A percentile compares a stretch with the other conserved stretches of the same genome.
Conservation (phyloP, 2,329 filamentous ascomycete genomes). For the Fusarium falciforme region DNA sequence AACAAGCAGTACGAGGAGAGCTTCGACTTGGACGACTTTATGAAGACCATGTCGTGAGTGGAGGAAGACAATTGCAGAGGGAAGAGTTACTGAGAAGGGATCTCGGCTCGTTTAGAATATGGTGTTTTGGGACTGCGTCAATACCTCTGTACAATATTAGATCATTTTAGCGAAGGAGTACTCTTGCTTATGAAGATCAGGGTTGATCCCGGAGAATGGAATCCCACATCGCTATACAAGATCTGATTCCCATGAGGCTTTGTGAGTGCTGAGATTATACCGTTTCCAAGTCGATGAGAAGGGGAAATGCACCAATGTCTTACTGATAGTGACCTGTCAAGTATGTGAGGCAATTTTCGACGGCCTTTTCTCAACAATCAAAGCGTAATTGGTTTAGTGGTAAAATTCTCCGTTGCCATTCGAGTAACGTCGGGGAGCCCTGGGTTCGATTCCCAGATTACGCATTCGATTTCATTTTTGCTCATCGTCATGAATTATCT, state of each 20-base stretch:
- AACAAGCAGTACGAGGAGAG: constrained; percentile 98
- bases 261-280: background rate
- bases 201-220: constrained; percentile 5
- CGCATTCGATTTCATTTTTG: constrained; percentile 4
- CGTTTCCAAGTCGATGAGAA: background rate
- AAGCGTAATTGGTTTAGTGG: constrained; percentile 39
- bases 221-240: constrained; percentile 1
- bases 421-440: constrained; percentile 33
- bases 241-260: background rate
- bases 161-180: constrained; percentile 46
- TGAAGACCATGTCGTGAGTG: constrained; percentile 85
- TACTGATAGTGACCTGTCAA: background rate
- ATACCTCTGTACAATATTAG: constrained; percentile 42
- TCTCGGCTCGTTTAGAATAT: constrained; percentile 21
- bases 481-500: background rate
- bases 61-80: background rate
- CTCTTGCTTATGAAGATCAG: constrained; percentile 40
- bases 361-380: background rate
- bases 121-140: constrained; percentile 36
- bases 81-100: constrained; percentile 10
- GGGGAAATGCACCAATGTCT: background rate
- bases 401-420: constrained; percentile 42
- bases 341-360: background rate
- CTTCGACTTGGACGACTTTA: constrained; percentile 94
- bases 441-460: constrained; percentile 42